These are phyloP conservation scores for Candida methanosorbosa DNA, from an alignment of 805 yeast species.

Conservation along the genomic window DNA sequence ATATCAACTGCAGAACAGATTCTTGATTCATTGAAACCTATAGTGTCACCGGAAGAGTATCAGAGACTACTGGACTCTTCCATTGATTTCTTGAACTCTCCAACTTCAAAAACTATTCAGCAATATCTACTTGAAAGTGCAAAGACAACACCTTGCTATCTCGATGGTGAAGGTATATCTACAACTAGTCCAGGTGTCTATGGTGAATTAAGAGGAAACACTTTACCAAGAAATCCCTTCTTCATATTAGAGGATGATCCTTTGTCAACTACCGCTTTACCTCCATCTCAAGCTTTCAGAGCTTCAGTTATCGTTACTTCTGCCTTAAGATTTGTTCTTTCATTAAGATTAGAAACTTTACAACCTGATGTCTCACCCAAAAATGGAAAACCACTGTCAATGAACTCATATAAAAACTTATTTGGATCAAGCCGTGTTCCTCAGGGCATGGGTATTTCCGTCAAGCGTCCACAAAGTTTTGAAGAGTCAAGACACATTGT, in stretches of 20 bases:
- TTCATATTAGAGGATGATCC: constrained; percentile 72
- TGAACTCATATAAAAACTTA: constrained; percentile 57
- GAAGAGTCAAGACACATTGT: constrained; percentile 41
- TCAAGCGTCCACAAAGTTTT: constrained; percentile 23
- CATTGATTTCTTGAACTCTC: constrained; percentile 33
- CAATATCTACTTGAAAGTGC: constrained; percentile 42
- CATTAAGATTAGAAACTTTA: constrained; percentile 44
- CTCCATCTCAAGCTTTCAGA: constrained; percentile 59
- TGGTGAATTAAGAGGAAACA: constrained; percentile 56
- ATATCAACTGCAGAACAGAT: constrained; percentile 42
- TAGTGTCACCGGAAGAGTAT: constrained; percentile 46
- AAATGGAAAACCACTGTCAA: constrained; percentile 44
- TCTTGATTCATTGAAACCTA: constrained; percentile 49
- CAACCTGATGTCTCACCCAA: constrained; percentile 51
- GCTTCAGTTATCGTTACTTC: constrained; percentile 62
- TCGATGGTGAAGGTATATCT: constrained; percentile 38
- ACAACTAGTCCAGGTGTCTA: constrained; percentile 51
- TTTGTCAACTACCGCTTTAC: constrained; percentile 37
- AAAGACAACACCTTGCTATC: constrained; percentile 36
- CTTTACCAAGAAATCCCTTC: constrained; percentile 72
- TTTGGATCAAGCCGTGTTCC: constrained; percentile 65
- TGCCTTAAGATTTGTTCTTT: constrained; percentile 54
- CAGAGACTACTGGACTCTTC: constrained; percentile 34
- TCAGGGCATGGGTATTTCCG: constrained; percentile 28
- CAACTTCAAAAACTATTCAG: constrained; percentile 39